Evolutionary conservation across 768 basidiomycete genomes (phyloP).

Genomic region (Kondoa malvinella): DNA sequence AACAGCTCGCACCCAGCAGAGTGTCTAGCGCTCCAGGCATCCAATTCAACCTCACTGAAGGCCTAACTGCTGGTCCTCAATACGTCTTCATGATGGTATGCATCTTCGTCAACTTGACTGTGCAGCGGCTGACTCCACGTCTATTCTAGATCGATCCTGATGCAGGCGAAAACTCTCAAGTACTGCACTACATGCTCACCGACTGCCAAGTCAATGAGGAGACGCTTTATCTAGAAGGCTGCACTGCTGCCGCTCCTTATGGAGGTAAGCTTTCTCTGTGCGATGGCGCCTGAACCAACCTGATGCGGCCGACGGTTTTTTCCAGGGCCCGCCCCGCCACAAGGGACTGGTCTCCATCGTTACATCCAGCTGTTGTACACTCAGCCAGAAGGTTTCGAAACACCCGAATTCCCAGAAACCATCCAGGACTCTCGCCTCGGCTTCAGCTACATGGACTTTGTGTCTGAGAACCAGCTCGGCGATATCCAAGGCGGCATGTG

Average conservation of each 20-base stretch:
- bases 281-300: no score
- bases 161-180: not conserved
- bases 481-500: not conserved
- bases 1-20: not conserved
- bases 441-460: not conserved
- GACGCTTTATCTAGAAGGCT: not conserved
- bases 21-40: not conserved
- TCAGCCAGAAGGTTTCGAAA: not conserved
- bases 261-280: not conserved
- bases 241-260: not conserved
- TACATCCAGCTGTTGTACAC: conserved; percentile 1
- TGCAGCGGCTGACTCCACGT: no score
- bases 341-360: not conserved
- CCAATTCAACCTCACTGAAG: not conserved
- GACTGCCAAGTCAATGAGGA: not conserved
- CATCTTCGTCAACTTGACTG: no score
- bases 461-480: not conserved
- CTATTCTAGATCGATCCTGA: not conserved
- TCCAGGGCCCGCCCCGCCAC: no score
- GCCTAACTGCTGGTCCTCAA: not conserved
- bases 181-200: not conserved
- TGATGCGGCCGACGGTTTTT: no score
- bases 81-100: not conserved
- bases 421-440: not conserved
- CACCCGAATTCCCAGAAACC: not conserved